These are phyloP conservation scores for Cladosporium sp. DNA, from an alignment of 2,329 filamentous ascomycete species.

Conservation along the genomic window DNA sequence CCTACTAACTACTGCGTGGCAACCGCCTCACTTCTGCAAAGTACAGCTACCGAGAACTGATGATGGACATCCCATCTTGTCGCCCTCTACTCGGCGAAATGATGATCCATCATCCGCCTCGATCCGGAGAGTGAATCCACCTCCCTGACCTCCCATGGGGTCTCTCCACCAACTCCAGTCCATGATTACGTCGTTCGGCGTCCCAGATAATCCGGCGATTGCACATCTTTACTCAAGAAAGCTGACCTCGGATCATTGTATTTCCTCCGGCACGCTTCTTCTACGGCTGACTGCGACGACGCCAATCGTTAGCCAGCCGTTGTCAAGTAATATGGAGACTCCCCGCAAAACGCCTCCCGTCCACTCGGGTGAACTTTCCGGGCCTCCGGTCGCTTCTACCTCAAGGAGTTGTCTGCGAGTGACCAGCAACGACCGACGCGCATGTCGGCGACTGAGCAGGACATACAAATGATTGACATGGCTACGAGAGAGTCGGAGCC, in stretches of 20 bases:
- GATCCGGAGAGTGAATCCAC: not conserved
- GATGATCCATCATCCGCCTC: not conserved
- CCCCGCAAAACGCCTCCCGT: not conserved
- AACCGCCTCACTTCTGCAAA: not conserved
- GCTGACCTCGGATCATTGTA: constrained; percentile 17
- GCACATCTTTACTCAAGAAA: constrained; percentile 17
- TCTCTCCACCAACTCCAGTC: constrained; percentile 1
- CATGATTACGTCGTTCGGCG: constrained; percentile 6
- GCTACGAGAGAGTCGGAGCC: constrained; percentile 17
- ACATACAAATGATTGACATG: constrained; percentile 20
- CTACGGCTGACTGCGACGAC: constrained; percentile 12
- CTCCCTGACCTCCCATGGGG: constrained; percentile 12
- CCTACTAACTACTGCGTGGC: not conserved
- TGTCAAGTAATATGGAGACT: constrained; percentile 4
- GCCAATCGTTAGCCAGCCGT: constrained; percentile 5
- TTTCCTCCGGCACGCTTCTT: constrained; percentile 19
- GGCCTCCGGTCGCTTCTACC: constrained; percentile 4
- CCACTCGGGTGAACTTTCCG: constrained; percentile 14
- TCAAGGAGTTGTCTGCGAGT: constrained; percentile 16
- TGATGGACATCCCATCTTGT: not conserved
- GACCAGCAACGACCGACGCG: constrained; percentile 15
- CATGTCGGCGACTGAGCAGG: constrained; percentile 22
- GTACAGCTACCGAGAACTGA: not conserved
- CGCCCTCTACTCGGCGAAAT: not conserved
- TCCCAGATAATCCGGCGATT: constrained; percentile 18